Evolutionary conservation across 169 alveolate genomes (phyloP).

Genomic region (Theileria equi): DNA sequence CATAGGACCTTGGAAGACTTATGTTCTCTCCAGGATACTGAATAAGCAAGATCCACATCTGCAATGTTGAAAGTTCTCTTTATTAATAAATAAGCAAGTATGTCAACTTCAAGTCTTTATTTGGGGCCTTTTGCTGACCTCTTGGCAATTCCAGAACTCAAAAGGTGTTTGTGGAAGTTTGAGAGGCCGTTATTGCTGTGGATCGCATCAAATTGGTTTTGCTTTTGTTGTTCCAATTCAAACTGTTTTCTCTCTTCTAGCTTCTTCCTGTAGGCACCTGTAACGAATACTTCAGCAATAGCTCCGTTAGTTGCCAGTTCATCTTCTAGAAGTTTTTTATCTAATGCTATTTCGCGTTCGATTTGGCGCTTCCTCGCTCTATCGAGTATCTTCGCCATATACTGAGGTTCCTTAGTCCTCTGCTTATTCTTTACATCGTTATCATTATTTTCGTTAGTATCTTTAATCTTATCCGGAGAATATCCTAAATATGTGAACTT

Average conservation of each 20-base stretch:
- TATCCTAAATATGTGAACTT: constrained; percentile 2
- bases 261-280: constrained; percentile 75
- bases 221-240: constrained; percentile 55
- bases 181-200: constrained; percentile 64
- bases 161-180: constrained; percentile 64
- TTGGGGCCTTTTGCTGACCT: constrained; percentile 9
- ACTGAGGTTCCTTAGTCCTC: constrained; percentile 63
- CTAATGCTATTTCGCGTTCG: constrained; percentile 72
- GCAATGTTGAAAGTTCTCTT: background rate
- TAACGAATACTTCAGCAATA: constrained; percentile 69
- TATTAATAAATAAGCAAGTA: background rate
- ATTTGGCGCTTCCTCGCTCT: constrained; percentile 69
- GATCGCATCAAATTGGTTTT: constrained; percentile 41
- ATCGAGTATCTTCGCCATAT: constrained; percentile 65
- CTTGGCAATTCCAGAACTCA: constrained; percentile 54
- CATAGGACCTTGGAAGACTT: constrained; percentile 80
- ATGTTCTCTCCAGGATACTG: constrained; percentile 68
- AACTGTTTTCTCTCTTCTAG: constrained; percentile 66
- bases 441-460: background rate
- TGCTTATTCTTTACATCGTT: background rate
- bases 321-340: constrained; percentile 65
- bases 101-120: background rate
- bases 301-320: constrained; percentile 44
- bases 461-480: constrained; percentile 1
- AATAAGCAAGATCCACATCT: constrained; percentile 62